phyloP scores from a whole-genome alignment of 805 yeast species.

The Hanseniaspora meyeri region DNA sequence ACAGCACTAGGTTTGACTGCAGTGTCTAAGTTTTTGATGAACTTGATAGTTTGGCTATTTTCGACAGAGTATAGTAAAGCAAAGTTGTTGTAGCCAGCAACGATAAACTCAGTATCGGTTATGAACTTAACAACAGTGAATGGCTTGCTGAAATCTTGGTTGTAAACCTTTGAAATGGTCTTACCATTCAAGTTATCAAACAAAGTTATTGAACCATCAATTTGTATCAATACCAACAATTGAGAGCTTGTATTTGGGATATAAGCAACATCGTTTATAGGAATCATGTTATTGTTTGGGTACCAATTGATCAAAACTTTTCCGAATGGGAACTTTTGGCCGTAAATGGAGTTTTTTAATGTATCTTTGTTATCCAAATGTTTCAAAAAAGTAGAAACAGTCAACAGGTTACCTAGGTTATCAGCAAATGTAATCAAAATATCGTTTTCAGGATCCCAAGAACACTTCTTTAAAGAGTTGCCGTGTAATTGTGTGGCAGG shows the following conservation, averaged over 20 bases:
- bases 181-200: slow-evolving; percentile 15
- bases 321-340: slow-evolving; percentile 80
- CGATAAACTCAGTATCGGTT: slow-evolving; percentile 53
- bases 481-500: slow-evolving; percentile 71
- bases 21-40: slow-evolving; percentile 48
- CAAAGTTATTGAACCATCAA: slow-evolving; percentile 2
- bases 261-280: slow-evolving; percentile 65
- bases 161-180: slow-evolving; percentile 16
- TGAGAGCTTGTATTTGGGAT: slow-evolving; percentile 82
- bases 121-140: slow-evolving; percentile 65
- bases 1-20: not conserved
- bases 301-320: slow-evolving; percentile 54
- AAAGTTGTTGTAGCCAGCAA: slow-evolving; percentile 87
- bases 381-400: slow-evolving; percentile 78
- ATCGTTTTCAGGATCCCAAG: slow-evolving; percentile 44
- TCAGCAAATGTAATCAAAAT: slow-evolving; percentile 83
- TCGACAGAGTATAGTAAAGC: slow-evolving; percentile 74
- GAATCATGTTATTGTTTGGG: slow-evolving; percentile 74
- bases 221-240: slow-evolving; percentile 51
- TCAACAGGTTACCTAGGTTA: slow-evolving; percentile 84
- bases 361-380: slow-evolving; percentile 60
- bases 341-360: slow-evolving; percentile 65
- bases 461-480: slow-evolving; percentile 62
- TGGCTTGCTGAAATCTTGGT: slow-evolving; percentile 45
- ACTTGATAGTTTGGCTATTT: slow-evolving; percentile 45